Conservation (phyloP, 2,329 filamentous ascomycete species). For the Penicillium sp. region DNA sequence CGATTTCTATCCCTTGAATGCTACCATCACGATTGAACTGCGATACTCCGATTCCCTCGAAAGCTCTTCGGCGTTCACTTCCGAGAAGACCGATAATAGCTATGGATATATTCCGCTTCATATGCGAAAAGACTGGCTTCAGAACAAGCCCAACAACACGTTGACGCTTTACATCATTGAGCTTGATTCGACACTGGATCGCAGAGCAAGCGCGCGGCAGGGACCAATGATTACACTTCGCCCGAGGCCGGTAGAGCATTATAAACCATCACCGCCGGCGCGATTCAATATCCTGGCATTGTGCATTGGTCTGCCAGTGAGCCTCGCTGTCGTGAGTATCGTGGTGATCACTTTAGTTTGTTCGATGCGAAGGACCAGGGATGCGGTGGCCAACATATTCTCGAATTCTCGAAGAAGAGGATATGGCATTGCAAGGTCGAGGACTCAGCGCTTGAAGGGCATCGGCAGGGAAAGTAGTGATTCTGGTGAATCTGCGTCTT, state of each 20-base stretch:
- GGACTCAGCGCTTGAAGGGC: conserved; percentile 39
- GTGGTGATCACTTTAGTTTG: conserved; percentile 45
- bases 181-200: conserved; percentile 32
- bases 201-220: conserved; percentile 32
- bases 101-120: conserved; percentile 45
- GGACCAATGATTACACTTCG: conserved; percentile 45
- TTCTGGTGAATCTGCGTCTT: conserved; percentile 35
- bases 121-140: conserved; percentile 48
- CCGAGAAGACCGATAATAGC: conserved; percentile 40
- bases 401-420: conserved; percentile 42
- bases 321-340: conserved; percentile 41
- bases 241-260: conserved; percentile 41
- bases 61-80: conserved; percentile 44
- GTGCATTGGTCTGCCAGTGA: conserved; percentile 49
- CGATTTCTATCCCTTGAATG: conserved; percentile 37
- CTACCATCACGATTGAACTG: conserved; percentile 38
- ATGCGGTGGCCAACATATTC: conserved; percentile 42
- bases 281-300: conserved; percentile 41
- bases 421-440: conserved; percentile 44
- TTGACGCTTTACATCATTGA: conserved; percentile 44
- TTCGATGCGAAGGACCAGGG: conserved; percentile 48
- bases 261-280: conserved; percentile 36
- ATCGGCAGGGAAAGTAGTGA: conserved; percentile 33
- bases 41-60: conserved; percentile 40
- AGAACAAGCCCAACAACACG: conserved; percentile 41